Percentiles rank a stretch among this genome's conserved stretches.
These are phyloP conservation scores for Tilletia horrida DNA, from an alignment of 1,284 basidiomycete genomes.

Conservation along the genomic window DNA sequence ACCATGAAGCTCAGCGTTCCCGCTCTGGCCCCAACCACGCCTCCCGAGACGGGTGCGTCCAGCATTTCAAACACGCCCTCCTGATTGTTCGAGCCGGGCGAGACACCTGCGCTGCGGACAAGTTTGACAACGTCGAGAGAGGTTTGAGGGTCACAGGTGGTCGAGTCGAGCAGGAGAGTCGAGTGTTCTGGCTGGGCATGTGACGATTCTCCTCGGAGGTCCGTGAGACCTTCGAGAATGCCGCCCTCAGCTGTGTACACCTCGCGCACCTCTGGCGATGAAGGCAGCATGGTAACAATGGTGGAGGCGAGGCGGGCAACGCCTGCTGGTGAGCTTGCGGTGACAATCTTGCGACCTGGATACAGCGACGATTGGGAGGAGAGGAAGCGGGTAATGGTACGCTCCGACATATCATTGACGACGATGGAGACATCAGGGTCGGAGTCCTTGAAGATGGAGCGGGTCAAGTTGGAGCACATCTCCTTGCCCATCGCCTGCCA, in stretches of 20 bases:
- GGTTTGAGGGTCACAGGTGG: constrained; percentile 74
- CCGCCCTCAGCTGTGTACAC: constrained; percentile 66
- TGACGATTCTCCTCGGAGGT: constrained; percentile 14
- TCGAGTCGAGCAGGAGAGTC: constrained; percentile 79
- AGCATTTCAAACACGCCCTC: constrained; percentile 62
- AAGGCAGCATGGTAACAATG: constrained; percentile 80
- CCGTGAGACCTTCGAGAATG: constrained; percentile 35
- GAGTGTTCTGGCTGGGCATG: constrained; percentile 23
- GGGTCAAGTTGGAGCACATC: constrained; percentile 44
- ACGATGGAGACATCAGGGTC: constrained; percentile 38
- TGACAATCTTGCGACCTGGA: constrained; percentile 46
- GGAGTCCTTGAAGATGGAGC: constrained; percentile 35
- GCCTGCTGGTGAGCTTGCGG: constrained; percentile 54
- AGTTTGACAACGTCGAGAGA: constrained; percentile 65
- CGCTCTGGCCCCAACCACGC: constrained; percentile 77
- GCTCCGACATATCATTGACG: constrained; percentile 41
- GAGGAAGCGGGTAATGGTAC: constrained; percentile 45
- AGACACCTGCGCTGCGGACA: constrained; percentile 61
- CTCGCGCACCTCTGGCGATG: constrained; percentile 71
- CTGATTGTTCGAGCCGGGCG: constrained; percentile 55
- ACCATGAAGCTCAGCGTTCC: constrained; percentile 81
- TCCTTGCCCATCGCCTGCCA: constrained; percentile 42
- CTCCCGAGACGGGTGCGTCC: constrained; percentile 86
- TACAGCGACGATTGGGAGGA: constrained; percentile 36
- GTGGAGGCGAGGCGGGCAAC: constrained; percentile 62